Conservation (phyloP, 305 asterid species). For the Solanum hybrid region DNA sequence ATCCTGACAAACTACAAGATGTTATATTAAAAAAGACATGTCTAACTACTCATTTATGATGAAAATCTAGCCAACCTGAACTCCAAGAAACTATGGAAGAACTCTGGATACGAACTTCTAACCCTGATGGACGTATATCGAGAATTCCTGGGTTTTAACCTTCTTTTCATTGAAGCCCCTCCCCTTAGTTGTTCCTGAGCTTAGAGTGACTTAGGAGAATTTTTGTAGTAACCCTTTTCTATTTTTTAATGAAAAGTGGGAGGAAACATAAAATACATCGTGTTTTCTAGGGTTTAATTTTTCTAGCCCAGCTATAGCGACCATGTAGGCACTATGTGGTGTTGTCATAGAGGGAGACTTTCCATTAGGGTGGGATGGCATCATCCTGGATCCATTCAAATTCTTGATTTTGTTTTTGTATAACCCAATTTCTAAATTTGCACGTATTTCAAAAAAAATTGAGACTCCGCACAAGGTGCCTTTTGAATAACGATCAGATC, state of each 20-base stretch:
- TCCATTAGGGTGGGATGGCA: not conserved
- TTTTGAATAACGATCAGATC: not conserved
- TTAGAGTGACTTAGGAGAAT: no score
- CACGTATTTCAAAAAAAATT: not conserved
- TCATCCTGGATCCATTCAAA: not conserved
- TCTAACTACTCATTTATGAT: not conserved
- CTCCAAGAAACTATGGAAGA: not conserved
- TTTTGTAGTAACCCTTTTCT: not conserved
- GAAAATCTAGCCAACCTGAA: not conserved
- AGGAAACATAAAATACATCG: not conserved
- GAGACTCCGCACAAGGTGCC: not conserved
- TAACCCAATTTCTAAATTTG: not conserved
- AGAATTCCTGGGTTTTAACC: not conserved
- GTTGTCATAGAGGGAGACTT: not conserved
- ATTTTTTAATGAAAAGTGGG: not conserved
- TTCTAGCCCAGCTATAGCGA: not conserved
- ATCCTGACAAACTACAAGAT: not conserved
- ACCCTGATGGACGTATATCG: not conserved
- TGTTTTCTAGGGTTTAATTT: not conserved
- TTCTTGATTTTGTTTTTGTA: no score
- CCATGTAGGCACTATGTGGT: not conserved
- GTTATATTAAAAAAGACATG: not conserved
- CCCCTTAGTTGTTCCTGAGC: not conserved
- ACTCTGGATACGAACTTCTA: not conserved
- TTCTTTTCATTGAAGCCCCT: not conserved